Percentiles rank a stretch among this genome's conserved stretches.
Conservation (phyloP, 1,139 yeast species). For the Taphrina populina region DNA sequence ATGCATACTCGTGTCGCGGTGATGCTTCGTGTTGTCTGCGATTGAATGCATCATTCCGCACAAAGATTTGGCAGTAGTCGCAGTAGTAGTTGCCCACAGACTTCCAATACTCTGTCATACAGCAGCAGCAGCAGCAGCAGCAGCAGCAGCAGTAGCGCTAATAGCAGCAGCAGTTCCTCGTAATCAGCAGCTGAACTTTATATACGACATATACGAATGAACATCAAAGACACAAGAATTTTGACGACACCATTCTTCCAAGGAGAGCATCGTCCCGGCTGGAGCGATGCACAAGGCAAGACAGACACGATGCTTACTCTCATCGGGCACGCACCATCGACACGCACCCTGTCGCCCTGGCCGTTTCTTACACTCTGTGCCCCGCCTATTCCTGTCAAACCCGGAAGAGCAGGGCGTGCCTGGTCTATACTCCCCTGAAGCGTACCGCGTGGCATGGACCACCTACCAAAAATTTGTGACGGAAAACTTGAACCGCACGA, state of each 20-base stretch:
- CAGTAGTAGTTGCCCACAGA: slow-evolving; percentile 33
- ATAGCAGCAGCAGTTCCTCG: no score
- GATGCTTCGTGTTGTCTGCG: slow-evolving; percentile 33
- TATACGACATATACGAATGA: background rate
- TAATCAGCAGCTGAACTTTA: no score
- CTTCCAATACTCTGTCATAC: slow-evolving; percentile 33
- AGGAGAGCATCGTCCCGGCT: no score
- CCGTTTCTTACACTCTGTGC: slow-evolving; percentile 20
- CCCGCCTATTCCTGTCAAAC: slow-evolving; percentile 9
- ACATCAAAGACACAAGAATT: background rate
- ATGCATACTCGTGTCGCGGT: slow-evolving; percentile 30
- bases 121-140: no score
- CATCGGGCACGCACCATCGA: no score
- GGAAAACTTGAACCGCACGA: slow-evolving; percentile 22
- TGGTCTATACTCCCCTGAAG: slow-evolving; percentile 67
- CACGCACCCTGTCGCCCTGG: background rate
- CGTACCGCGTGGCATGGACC: slow-evolving; percentile 73
- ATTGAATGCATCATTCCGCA: slow-evolving; percentile 33
- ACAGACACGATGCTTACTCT: no score
- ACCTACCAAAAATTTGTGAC: slow-evolving; percentile 73
- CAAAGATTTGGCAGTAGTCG: slow-evolving; percentile 32
- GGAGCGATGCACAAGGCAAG: slow-evolving; percentile 7
- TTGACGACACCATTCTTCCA: no score
- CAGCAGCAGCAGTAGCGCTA: no score
- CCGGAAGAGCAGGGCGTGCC: slow-evolving; percentile 46